These are phyloP conservation scores for Gossypium lobatum DNA, from an alignment of 441 rosid species.

Conservation along the genomic window DNA sequence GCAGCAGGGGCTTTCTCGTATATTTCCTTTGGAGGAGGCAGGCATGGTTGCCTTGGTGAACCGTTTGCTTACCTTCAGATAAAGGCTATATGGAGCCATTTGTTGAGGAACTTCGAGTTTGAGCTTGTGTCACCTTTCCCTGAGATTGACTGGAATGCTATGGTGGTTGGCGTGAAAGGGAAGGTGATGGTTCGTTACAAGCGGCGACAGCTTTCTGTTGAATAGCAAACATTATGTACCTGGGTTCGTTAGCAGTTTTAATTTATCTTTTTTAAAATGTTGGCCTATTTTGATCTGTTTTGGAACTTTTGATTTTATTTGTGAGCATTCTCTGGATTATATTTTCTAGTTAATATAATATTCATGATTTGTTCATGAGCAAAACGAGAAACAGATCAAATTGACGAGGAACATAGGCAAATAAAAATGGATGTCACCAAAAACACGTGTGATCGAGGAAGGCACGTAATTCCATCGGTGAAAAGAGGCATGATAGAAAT, in stretches of 20 bases:
- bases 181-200: slow-evolving; percentile 94
- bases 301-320: not conserved
- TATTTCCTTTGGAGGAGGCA: slow-evolving; percentile 92
- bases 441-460: too few relatives aligned
- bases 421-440: too few relatives aligned
- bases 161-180: slow-evolving; percentile 99
- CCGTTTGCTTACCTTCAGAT: slow-evolving; percentile 98
- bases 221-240: slow-evolving; percentile 11
- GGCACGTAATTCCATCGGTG: too few relatives aligned
- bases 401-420: too few relatives aligned
- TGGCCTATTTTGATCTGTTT: slow-evolving; percentile 1
- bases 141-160: slow-evolving; percentile 96
- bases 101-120: slow-evolving; percentile 85
- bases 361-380: not conserved
- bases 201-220: slow-evolving; percentile 52
- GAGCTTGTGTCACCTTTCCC: slow-evolving; percentile 92
- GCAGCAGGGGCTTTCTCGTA: slow-evolving; percentile 80
- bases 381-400: not conserved
- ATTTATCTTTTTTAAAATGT: slow-evolving; percentile 3
- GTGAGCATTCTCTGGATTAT: not conserved
- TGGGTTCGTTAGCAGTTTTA: slow-evolving; percentile 6
- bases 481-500: too few relatives aligned
- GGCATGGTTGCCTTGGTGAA: slow-evolving; percentile 98
- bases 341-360: not conserved
- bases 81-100: slow-evolving; percentile 98